phyloP scores from a whole-genome alignment of 805 yeast species.

The Hyphopichia homilentoma region DNA sequence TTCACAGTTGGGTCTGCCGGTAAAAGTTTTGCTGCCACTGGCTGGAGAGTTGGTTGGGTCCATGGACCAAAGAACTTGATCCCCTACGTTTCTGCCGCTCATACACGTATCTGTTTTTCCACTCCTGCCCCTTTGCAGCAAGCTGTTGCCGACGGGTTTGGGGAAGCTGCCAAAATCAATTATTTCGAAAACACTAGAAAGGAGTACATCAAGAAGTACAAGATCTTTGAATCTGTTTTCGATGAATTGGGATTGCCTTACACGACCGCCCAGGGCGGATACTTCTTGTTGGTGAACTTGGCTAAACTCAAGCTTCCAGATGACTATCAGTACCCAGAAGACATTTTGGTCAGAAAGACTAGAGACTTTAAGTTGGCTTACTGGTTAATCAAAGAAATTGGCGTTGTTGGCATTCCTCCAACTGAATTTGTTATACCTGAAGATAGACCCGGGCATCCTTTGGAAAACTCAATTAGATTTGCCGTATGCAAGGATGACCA shows the following conservation, averaged over 20 bases:
- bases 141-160: slow-evolving; percentile 79
- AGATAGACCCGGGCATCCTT: slow-evolving; percentile 57
- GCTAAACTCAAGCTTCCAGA: slow-evolving; percentile 75
- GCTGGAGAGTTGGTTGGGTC: slow-evolving; percentile 98
- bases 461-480: slow-evolving; percentile 83
- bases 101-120: slow-evolving; percentile 89
- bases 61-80: slow-evolving; percentile 82
- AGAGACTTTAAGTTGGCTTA: slow-evolving; percentile 85
- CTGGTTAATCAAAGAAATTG: slow-evolving; percentile 89
- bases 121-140: slow-evolving; percentile 91
- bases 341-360: slow-evolving; percentile 58
- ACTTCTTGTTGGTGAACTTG: slow-evolving; percentile 86
- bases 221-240: slow-evolving; percentile 69
- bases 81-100: slow-evolving; percentile 81
- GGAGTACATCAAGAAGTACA: slow-evolving; percentile 68
- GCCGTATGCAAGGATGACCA: slow-evolving; percentile 95
- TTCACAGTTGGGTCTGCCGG: slow-evolving; percentile 97
- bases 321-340: slow-evolving; percentile 69
- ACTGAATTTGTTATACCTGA: slow-evolving; percentile 82
- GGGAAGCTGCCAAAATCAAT: slow-evolving; percentile 52
- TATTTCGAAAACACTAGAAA: slow-evolving; percentile 71
- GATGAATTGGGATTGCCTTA: slow-evolving; percentile 88
- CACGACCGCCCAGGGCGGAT: slow-evolving; percentile 90
- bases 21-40: slow-evolving; percentile 97
- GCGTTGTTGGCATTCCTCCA: slow-evolving; percentile 96